Percentiles rank a stretch among this genome's conserved stretches.
phyloP scores from a whole-genome alignment of 305 asterid genomes.

The Fraxinus velutina region DNA sequence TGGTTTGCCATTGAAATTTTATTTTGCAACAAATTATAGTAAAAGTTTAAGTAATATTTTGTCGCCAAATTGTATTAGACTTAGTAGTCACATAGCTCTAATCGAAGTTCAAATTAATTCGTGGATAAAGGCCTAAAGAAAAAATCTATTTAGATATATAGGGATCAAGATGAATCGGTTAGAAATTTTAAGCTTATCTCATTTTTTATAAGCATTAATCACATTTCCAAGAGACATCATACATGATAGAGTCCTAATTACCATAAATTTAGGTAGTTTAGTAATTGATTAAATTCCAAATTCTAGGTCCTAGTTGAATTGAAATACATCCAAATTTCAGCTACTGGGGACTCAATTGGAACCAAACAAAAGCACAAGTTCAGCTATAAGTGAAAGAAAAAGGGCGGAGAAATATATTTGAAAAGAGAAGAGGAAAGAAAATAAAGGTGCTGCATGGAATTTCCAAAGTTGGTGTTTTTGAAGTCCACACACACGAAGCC shows the following conservation, averaged over 20 bases:
- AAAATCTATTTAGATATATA: background rate
- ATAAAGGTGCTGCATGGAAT: background rate
- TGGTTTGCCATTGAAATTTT: background rate
- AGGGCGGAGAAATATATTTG: too few species aligned
- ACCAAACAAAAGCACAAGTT: background rate
- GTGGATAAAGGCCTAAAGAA: background rate
- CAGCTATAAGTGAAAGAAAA: background rate
- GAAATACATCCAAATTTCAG: background rate
- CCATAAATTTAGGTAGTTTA: background rate
- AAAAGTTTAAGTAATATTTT: background rate
- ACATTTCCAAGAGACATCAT: background rate
- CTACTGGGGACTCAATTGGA: background rate
- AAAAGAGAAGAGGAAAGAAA: too few species aligned
- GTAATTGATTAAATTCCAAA: background rate
- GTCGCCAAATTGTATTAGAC: background rate
- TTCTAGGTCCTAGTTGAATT: background rate
- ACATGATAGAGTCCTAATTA: background rate
- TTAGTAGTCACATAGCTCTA: background rate
- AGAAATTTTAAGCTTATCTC: background rate
- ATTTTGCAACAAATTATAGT: background rate
- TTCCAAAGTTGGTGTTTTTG: background rate
- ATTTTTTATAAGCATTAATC: background rate
- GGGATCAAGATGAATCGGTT: background rate
- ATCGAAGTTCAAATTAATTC: background rate
- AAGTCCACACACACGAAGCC: background rate